A percentile compares a stretch with the other conserved stretches of the same genome.
Evolutionary conservation across 345 rosid species (phyloP).

Genomic region (Salix brachista): DNA sequence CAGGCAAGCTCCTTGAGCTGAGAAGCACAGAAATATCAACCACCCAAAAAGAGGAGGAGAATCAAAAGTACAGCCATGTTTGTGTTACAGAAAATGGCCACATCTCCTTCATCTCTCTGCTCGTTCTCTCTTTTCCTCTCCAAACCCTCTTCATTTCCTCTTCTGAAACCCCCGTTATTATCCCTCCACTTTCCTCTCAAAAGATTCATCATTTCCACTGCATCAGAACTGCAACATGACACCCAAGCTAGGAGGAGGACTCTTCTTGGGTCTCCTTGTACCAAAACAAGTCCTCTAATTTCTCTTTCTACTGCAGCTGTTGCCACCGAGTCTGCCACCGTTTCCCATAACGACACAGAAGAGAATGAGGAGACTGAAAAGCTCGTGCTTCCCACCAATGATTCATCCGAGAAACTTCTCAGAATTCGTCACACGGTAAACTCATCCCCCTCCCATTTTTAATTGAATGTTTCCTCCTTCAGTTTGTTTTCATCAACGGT

Average conservation of each 20-base stretch:
- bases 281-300: constrained; percentile 20
- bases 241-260: not conserved
- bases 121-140: constrained; percentile 33
- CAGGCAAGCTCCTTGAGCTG: no score
- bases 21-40: not conserved
- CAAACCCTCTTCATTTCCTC: constrained; percentile 30
- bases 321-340: constrained; percentile 43
- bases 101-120: constrained; percentile 31
- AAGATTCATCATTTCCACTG: constrained; percentile 35
- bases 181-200: constrained; percentile 24
- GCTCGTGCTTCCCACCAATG: constrained; percentile 70
- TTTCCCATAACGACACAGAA: constrained; percentile 10
- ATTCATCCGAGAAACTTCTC: constrained; percentile 67
- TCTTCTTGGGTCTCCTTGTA: constrained; percentile 9
- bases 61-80: constrained; percentile 11
- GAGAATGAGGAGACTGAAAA: constrained; percentile 26
- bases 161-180: not conserved
- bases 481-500: no score
- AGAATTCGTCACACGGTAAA: constrained; percentile 81
- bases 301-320: constrained; percentile 47
- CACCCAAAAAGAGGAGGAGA: not conserved
- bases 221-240: constrained; percentile 14
- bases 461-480: no score
- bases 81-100: constrained; percentile 35
- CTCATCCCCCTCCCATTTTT: no score